Conservation (phyloP, 257 asterid species). For the Solanum appendiculatum region DNA sequence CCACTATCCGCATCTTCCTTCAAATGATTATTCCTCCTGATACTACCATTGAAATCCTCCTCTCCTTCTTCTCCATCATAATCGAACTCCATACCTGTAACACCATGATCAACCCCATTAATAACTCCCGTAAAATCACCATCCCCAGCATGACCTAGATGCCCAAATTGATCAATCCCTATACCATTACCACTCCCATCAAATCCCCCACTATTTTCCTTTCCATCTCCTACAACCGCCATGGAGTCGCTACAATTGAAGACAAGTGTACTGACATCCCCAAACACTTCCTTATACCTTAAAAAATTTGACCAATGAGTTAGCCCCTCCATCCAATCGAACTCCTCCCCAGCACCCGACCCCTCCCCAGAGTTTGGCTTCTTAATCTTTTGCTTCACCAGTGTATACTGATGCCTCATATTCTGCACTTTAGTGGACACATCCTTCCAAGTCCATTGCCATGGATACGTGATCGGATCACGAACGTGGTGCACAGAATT, state of each 20-base stretch:
- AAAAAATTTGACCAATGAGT: slow-evolving; percentile 86
- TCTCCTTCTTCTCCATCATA: slow-evolving; percentile 78
- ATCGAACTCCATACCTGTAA: slow-evolving; percentile 69
- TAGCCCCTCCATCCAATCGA: slow-evolving; percentile 95
- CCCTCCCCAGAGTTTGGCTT: slow-evolving; percentile 49
- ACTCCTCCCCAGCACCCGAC: slow-evolving; percentile 55
- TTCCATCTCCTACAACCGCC: slow-evolving; percentile 43
- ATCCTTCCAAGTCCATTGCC: slow-evolving; percentile 99
- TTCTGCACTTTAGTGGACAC: slow-evolving; percentile 94
- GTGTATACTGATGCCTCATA: slow-evolving; percentile 95
- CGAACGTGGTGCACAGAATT: slow-evolving; percentile 59
- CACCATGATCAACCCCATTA: slow-evolving; percentile 75
- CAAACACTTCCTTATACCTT: slow-evolving; percentile 81
- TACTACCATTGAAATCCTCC: slow-evolving; percentile 46
- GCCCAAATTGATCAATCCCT: slow-evolving; percentile 59
- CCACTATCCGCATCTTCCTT: slow-evolving; percentile 50
- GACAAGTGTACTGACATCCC: slow-evolving; percentile 51
- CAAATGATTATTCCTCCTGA: slow-evolving; percentile 30
- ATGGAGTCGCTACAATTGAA: slow-evolving; percentile 28
- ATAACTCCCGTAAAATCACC: slow-evolving; percentile 68
- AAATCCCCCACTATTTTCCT: slow-evolving; percentile 56
- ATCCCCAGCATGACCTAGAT: slow-evolving; percentile 47
- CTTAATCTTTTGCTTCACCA: slow-evolving; percentile 94
- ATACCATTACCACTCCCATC: slow-evolving; percentile 53
- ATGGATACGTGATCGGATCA: slow-evolving; percentile 65